Conservation (phyloP, 352 stramenopile genomes). For the Phytopythium kandeliae region DNA sequence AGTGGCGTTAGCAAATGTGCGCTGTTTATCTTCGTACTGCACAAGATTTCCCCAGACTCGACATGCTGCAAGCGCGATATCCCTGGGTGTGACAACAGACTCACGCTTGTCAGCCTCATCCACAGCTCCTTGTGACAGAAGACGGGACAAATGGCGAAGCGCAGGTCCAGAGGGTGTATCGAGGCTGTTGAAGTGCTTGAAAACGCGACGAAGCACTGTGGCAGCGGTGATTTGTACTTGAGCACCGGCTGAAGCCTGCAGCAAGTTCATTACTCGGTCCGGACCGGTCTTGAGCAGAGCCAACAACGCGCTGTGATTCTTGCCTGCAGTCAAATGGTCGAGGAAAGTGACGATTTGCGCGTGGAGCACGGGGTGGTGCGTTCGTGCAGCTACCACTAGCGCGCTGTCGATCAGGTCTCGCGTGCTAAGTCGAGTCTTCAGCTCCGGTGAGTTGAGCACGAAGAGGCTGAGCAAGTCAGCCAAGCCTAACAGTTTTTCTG, state of each 20-base stretch:
- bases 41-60: conserved; percentile 66
- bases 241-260: conserved; percentile 27
- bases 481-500: conserved; percentile 34
- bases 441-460: conserved; percentile 15
- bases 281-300: conserved; percentile 40
- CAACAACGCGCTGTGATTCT: conserved; percentile 37
- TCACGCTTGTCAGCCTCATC: neutral
- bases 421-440: conserved; percentile 30
- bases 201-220: conserved; percentile 44
- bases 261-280: conserved; percentile 49
- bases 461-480: conserved; percentile 37
- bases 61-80: conserved; percentile 24
- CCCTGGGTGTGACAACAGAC: conserved; percentile 1
- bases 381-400: conserved; percentile 25
- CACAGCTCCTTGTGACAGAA: conserved; percentile 13
- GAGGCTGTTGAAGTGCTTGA: conserved; percentile 41
- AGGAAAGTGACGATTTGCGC: conserved; percentile 45
- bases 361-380: conserved; percentile 31
- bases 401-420: conserved; percentile 23
- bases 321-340: conserved; percentile 33
- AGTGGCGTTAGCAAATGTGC: conserved; percentile 27
- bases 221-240: conserved; percentile 23
- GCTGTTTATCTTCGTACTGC: conserved; percentile 49
- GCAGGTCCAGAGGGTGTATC: conserved; percentile 32
- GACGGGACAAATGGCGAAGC: conserved; percentile 38